Percentiles rank a stretch among this genome's conserved stretches.
Evolutionary conservation across 306 rosid genomes (phyloP).

Genomic region (Gastrolobium bilobum): DNA sequence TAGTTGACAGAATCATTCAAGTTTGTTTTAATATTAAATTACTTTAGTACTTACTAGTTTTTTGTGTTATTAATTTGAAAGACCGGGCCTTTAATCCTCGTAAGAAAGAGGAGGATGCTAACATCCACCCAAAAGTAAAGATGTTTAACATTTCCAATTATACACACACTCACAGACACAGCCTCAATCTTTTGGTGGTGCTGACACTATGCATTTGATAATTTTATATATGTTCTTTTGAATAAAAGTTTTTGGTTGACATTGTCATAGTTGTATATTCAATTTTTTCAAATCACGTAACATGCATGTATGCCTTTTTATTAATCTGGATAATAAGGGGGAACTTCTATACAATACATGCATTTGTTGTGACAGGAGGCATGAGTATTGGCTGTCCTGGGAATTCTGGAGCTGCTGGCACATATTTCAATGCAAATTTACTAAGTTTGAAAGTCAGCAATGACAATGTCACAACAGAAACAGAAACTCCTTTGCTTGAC

Average conservation of each 20-base stretch:
- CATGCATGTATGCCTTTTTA: conserved; percentile 13
- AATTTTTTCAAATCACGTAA: conserved; percentile 29
- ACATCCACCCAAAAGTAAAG: no score
- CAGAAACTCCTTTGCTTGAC: conserved; percentile 98
- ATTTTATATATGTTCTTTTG: conserved; percentile 37
- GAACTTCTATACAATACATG: conserved; percentile 35
- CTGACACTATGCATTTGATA: conserved; percentile 25
- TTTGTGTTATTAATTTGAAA: conserved; percentile 31
- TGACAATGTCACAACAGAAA: conserved; percentile 94
- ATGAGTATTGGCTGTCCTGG: conserved; percentile 90
- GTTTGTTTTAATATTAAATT: not conserved
- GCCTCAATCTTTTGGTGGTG: conserved; percentile 32
- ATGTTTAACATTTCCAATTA: not conserved
- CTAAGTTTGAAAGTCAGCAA: conserved; percentile 90
- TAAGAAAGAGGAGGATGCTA: conserved; percentile 31
- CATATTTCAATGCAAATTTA: conserved; percentile 92
- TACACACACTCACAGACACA: not conserved
- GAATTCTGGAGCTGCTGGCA: conserved; percentile 99
- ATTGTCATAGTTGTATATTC: conserved; percentile 29
- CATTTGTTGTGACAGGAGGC: conserved; percentile 78
- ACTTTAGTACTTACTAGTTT: not conserved
- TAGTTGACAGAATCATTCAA: not conserved
- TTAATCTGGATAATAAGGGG: conserved; percentile 29
- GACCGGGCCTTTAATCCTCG: not conserved
- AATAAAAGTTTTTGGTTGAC: conserved; percentile 31